Percentiles rank a stretch among this genome's conserved stretches.
Conservation (phyloP, 495 filamentous ascomycete genomes). For the Talaromyces proteolyticus region DNA sequence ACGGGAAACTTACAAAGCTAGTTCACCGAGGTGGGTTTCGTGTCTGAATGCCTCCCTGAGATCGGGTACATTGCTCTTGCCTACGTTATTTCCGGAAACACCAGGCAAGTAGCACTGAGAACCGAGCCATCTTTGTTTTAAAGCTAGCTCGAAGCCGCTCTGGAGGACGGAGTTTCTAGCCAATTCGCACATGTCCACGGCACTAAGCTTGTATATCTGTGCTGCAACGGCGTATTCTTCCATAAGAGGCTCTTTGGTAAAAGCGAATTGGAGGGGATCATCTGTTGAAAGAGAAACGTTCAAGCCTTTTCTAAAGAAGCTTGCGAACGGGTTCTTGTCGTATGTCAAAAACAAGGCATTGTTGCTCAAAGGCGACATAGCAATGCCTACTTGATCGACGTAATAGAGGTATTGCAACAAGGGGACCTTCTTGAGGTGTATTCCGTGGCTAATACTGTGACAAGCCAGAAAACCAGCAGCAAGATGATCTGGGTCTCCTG, state of each 20-base stretch:
- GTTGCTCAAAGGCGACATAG: constrained; percentile 98
- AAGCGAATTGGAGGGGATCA: constrained; percentile 95
- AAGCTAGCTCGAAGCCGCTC: constrained; percentile 81
- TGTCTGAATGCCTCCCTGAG: constrained; percentile 85
- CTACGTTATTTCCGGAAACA: constrained; percentile 77
- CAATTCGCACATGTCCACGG: constrained; percentile 97
- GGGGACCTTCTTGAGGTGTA: constrained; percentile 89
- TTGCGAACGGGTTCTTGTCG: constrained; percentile 91
- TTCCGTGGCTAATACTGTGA: constrained; percentile 95
- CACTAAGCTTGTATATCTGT: constrained; percentile 95
- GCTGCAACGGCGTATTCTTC: constrained; percentile 97
- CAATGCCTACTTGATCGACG: constrained; percentile 94
- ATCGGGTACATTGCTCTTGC: constrained; percentile 93
- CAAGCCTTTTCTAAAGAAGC: constrained; percentile 88
- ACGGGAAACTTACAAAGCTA: constrained; percentile 60
- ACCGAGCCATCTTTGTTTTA: constrained; percentile 91
- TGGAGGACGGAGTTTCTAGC: constrained; percentile 93
- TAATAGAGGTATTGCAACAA: constrained; percentile 97
- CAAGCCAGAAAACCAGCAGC: constrained; percentile 89
- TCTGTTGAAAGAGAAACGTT: constrained; percentile 97
- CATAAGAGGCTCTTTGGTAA: constrained; percentile 96
- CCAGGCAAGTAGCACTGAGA: constrained; percentile 66
- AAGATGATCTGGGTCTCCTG: constrained; percentile 93
- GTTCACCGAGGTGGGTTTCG: constrained; percentile 74
- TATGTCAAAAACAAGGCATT: constrained; percentile 96